These are phyloP conservation scores for Moniliophthora roreri DNA, from an alignment of 1,284 basidiomycete species.

Conservation along the genomic window DNA sequence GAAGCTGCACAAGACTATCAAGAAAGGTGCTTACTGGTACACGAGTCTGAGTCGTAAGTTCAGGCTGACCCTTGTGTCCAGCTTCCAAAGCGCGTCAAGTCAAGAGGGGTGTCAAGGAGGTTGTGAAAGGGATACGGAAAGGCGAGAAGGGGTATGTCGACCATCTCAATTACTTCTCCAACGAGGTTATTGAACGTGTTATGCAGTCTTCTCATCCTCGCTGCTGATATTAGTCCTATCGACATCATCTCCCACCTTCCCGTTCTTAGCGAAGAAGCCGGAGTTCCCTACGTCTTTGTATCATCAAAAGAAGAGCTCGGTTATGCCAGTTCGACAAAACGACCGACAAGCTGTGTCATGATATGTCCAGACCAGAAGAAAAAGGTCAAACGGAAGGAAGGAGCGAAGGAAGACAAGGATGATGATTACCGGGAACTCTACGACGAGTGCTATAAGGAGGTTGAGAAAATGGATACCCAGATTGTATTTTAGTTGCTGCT, in stretches of 20 bases:
- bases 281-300: constrained; percentile 91
- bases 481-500: constrained; percentile 54
- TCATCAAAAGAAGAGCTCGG: constrained; percentile 93
- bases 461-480: constrained; percentile 76
- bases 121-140: constrained; percentile 94
- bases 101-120: constrained; percentile 95
- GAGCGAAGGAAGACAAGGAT: constrained; percentile 62
- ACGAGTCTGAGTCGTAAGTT: background rate
- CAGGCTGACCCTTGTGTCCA: constrained; percentile 29
- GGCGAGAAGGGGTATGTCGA: constrained; percentile 89
- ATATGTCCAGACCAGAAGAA: constrained; percentile 80
- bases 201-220: constrained; percentile 83
- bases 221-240: constrained; percentile 96
- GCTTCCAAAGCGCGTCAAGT: constrained; percentile 91
- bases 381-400: constrained; percentile 65
- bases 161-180: background rate
- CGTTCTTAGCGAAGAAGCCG: constrained; percentile 91
- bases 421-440: constrained; percentile 85
- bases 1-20: constrained; percentile 91
- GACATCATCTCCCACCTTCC: constrained; percentile 99
- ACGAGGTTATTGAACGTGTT: constrained; percentile 6
- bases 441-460: constrained; percentile 83
- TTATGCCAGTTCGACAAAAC: constrained; percentile 93
- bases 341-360: constrained; percentile 98
- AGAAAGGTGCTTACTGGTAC: constrained; percentile 62